A percentile compares a stretch with the other conserved stretches of the same genome.
phyloP scores from a whole-genome alignment of 164 flowering plant species.

The Piper longum region DNA sequence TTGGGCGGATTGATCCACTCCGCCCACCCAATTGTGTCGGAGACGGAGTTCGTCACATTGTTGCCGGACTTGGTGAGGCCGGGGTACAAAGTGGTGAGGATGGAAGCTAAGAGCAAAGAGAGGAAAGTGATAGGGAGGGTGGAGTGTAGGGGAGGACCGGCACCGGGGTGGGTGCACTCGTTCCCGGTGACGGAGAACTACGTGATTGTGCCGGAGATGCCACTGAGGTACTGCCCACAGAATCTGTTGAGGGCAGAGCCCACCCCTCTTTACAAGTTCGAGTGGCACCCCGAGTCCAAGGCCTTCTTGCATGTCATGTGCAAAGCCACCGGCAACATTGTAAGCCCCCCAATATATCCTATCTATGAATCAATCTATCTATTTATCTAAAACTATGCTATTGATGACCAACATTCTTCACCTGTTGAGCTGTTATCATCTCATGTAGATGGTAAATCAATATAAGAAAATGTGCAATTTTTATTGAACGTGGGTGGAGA shows the following conservation, averaged over 20 bases:
- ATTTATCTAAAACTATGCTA: too few relatives aligned
- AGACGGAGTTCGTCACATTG: conserved; percentile 54
- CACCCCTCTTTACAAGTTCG: conserved; percentile 82
- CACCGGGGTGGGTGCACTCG: conserved; percentile 96
- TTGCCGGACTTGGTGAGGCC: conserved; percentile 79
- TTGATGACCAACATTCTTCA: too few relatives aligned
- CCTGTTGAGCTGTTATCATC: too few relatives aligned
- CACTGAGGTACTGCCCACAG: conserved; percentile 66
- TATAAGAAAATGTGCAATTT: too few relatives aligned
- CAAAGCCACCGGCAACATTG: conserved; percentile 68
- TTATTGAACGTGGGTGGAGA: too few relatives aligned
- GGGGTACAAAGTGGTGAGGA: conserved; percentile 82
- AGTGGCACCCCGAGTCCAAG: conserved; percentile 85
- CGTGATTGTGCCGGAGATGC: conserved; percentile 90
- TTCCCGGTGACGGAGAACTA: conserved; percentile 82
- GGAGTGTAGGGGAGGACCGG: conserved; percentile 65
- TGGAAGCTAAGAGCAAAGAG: conserved; percentile 64
- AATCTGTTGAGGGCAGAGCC: conserved; percentile 81
- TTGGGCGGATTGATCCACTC: conserved; percentile 72
- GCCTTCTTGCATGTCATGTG: conserved; percentile 82
- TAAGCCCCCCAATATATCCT: conserved; percentile 18
- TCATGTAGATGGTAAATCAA: too few relatives aligned
- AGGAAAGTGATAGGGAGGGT: conserved; percentile 84
- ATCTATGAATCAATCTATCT: background rate
- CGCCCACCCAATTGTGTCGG: conserved; percentile 90